These are phyloP conservation scores for Mycena rosella DNA, from an alignment of 768 basidiomycete species.

Conservation along the genomic window DNA sequence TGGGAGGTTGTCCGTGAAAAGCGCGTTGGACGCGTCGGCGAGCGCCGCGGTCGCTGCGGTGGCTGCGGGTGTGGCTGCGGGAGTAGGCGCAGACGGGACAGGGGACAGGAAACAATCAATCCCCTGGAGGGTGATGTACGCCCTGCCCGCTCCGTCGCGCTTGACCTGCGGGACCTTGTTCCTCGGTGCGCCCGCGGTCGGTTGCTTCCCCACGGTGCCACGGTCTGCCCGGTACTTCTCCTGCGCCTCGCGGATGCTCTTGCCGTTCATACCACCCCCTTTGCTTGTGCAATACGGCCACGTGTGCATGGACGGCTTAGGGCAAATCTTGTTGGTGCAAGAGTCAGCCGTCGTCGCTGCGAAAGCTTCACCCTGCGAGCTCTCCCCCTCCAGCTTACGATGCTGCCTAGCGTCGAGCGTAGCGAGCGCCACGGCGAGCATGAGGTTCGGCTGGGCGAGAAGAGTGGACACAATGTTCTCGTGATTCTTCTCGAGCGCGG, in stretches of 20 bases:
- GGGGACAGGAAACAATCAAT: neutral
- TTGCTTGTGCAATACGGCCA: constrained; percentile 14
- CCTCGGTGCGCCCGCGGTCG: neutral
- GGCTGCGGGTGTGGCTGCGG: no score
- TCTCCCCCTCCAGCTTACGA: neutral
- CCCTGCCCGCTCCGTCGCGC: neutral
- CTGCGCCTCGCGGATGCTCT: neutral
- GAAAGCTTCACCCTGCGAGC: neutral
- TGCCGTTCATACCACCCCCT: constrained; percentile 10
- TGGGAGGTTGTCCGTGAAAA: neutral
- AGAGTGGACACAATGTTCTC: neutral
- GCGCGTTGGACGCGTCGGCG: neutral
- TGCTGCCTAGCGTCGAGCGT: neutral
- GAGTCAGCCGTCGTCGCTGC: no score
- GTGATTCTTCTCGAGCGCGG: neutral
- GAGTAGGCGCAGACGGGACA: no score
- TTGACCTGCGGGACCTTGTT: no score
- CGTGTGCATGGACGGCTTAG: neutral
- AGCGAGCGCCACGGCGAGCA: neutral
- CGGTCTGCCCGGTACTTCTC: neutral
- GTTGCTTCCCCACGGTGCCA: no score
- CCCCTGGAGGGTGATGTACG: neutral
- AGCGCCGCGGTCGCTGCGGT: neutral
- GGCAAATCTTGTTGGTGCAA: neutral
- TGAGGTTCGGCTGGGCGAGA: neutral